These are phyloP conservation scores for Santalum album DNA, from an alignment of 164 flowering plant genomes.

Conservation along the genomic window DNA sequence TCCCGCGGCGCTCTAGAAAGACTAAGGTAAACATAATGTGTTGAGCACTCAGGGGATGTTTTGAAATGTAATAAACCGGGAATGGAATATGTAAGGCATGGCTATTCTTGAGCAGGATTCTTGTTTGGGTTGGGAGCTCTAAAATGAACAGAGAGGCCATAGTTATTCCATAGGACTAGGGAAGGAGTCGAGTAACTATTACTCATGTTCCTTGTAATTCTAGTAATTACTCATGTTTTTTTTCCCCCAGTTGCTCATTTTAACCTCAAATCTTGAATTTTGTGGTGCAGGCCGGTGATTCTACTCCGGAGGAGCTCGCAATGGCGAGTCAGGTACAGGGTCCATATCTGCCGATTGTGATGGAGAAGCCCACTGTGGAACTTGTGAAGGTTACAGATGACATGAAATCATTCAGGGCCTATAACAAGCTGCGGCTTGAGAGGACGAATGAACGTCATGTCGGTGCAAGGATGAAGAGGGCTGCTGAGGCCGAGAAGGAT, in stretches of 20 bases:
- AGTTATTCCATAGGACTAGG: too few species aligned
- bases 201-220: too few species aligned
- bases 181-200: too few species aligned
- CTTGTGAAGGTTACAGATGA: constrained; percentile 36
- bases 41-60: neutral
- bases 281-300: constrained; percentile 32
- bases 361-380: constrained; percentile 29
- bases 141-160: too few species aligned
- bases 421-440: constrained; percentile 29
- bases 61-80: too few species aligned
- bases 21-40: constrained; percentile 40
- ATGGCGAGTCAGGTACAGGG: constrained; percentile 33
- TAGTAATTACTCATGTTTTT: too few species aligned
- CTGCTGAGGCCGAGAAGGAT: constrained; percentile 43
- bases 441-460: constrained; percentile 21
- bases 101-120: too few species aligned
- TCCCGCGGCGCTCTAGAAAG: constrained; percentile 69
- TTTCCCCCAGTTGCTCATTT: neutral
- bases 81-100: too few species aligned
- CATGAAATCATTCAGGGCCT: constrained; percentile 36
- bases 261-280: too few species aligned
- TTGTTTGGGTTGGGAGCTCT: too few species aligned
- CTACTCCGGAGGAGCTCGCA: constrained; percentile 31
- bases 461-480: constrained; percentile 34
- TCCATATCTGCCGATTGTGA: constrained; percentile 21